These are phyloP conservation scores for Chaetoceros tenuissimus DNA, from an alignment of 108 stramenopile species.

Conservation along the genomic window DNA sequence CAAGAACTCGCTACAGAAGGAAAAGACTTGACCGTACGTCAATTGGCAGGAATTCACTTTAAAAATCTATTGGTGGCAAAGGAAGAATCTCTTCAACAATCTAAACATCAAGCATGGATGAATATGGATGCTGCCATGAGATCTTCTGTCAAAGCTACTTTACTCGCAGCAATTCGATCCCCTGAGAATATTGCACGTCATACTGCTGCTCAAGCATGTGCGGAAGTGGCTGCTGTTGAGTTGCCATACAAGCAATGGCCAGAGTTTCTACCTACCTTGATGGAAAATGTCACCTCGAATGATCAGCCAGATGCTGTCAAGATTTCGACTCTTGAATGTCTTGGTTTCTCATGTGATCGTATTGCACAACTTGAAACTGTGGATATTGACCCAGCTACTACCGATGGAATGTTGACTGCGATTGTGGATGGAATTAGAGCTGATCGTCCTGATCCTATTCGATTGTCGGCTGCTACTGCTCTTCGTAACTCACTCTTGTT, in stretches of 20 bases:
- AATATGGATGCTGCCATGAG: slow-evolving; percentile 36
- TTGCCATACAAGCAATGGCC: slow-evolving; percentile 83
- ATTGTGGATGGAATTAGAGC: slow-evolving; percentile 93
- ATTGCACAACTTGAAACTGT: slow-evolving; percentile 31
- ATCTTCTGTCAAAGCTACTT: slow-evolving; percentile 41
- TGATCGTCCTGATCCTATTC: slow-evolving; percentile 64
- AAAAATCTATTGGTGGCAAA: slow-evolving; percentile 80
- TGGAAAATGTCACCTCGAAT: slow-evolving; percentile 61
- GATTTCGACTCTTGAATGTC: slow-evolving; percentile 84
- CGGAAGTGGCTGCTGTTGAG: slow-evolving; percentile 82
- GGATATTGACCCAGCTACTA: slow-evolving; percentile 67
- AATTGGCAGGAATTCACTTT: slow-evolving; percentile 74
- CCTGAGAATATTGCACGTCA: slow-evolving; percentile 47
- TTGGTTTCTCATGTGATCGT: slow-evolving; percentile 92
- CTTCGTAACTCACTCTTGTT: slow-evolving; percentile 88
- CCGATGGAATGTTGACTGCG: slow-evolving; percentile 90
- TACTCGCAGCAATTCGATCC: slow-evolving; percentile 50
- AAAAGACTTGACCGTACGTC: slow-evolving; percentile 44
- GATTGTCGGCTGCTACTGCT: slow-evolving; percentile 84
- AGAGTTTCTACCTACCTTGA: slow-evolving; percentile 56
- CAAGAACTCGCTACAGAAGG: slow-evolving; percentile 58
- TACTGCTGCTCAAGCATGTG: slow-evolving; percentile 73
- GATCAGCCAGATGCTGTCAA: slow-evolving; percentile 55
- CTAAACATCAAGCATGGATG: slow-evolving; percentile 66
- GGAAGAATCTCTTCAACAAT: slow-evolving; percentile 49